phyloP scores from a whole-genome alignment of 768 basidiomycete species.

The Boletus barrowsii region DNA sequence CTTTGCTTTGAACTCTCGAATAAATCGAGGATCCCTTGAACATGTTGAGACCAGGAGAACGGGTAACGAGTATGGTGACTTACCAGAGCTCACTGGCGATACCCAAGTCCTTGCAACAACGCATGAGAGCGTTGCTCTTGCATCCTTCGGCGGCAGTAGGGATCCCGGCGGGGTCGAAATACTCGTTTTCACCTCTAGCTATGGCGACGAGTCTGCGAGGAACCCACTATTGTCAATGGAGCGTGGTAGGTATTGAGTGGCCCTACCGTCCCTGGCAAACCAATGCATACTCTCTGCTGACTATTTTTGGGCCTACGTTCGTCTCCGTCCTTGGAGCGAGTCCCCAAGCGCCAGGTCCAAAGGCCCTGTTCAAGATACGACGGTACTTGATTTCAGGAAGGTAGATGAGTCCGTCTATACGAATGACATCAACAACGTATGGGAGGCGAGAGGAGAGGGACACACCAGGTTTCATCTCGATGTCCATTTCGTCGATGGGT shows the following conservation, averaged over 20 bases:
- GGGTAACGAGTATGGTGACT: conserved; percentile 11
- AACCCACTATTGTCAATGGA: neutral
- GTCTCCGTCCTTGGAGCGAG: conserved; percentile 92
- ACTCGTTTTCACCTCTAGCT: conserved; percentile 94
- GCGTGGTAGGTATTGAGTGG: neutral
- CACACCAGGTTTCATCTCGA: conserved; percentile 93
- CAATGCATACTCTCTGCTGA: conserved; percentile 91
- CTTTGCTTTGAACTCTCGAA: conserved; percentile 86
- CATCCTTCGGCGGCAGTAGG: conserved; percentile 93
- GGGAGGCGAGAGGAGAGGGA: neutral
- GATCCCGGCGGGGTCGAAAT: conserved; percentile 87
- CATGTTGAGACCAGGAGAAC: neutral
- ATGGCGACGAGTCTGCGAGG: conserved; percentile 74
- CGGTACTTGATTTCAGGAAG: conserved; percentile 97
- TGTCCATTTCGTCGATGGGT: conserved; percentile 70
- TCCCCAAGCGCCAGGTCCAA: conserved; percentile 97
- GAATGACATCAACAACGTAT: neutral
- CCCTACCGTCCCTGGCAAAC: conserved; percentile 86
- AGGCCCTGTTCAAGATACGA: conserved; percentile 85
- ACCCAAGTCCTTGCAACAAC: conserved; percentile 95
- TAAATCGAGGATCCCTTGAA: conserved; percentile 90
- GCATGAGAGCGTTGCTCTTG: conserved; percentile 96
- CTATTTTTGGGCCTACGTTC: conserved; percentile 81
- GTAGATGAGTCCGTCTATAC: conserved; percentile 84
- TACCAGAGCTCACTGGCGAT: conserved; percentile 96